Evolutionary conservation across 306 rosid genomes (phyloP), one percentile per base, ranked within the genome.

Genomic region (Sphenostylis stenocarpa): DNA sequence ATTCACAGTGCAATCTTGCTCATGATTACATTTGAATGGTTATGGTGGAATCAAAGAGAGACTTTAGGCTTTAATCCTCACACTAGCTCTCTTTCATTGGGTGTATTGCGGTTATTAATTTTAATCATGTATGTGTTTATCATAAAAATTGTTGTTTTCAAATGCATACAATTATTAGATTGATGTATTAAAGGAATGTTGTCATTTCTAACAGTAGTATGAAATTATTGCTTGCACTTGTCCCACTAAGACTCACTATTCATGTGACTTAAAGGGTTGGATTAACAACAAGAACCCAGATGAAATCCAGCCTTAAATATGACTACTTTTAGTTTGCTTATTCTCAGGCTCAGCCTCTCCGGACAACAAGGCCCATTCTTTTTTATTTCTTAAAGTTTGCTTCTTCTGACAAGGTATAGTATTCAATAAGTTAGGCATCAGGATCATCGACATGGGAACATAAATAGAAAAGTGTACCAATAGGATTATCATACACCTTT

Each of bases 381-480:
- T 87, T 84, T 87, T 81, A 82, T 77, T 86, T 88, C 83, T 85
- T 93, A 66, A 84, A 82, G 86, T 74, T 88, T 87, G 90, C 84
- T 87, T 88, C 92, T 82, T 80, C 92, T 89, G 94, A 87, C 93
- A 93, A 86, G 88, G 91, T 85, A 87, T 85, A 90, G 97, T 90
- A 89, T 86, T 82, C 86, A 86, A 84, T 86, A 87, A 93, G 96
- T 83, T 87, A 91, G 87, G 96, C 91, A 90, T 90, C 91, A 81
- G 71, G 86, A 78, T 85, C 84, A 85, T 87, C 71, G 82, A 73
- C 82, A 87, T 76, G 74, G 77, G 72, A 82, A 86, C 81, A 86
- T 64, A 77, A 77, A 73, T 80, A 53, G 60, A 83, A 81, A 84
- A 77, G 86, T 26, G 78, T 70, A 76, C 78, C 84, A 86, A 70